Evolutionary conservation across 1,284 basidiomycete species (phyloP).

Genomic region (Papiliotrema flavescens): DNA sequence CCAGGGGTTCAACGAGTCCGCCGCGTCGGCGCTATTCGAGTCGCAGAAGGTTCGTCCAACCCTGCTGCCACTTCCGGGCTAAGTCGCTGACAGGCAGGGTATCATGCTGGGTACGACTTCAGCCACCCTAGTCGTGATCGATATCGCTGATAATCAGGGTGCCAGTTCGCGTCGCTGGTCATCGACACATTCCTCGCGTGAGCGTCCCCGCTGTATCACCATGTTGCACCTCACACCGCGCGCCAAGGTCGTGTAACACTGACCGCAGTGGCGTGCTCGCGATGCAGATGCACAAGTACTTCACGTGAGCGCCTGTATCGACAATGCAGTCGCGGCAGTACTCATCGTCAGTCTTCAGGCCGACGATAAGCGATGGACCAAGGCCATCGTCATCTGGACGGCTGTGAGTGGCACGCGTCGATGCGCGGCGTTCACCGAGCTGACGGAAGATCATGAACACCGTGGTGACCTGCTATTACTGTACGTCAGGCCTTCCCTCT

Average conservation of each 20-base stretch:
- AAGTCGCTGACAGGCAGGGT: neutral
- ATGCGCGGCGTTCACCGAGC: neutral
- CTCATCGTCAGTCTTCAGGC: conserved; percentile 14
- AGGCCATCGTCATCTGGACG: conserved; percentile 14
- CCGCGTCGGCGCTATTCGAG: conserved; percentile 8
- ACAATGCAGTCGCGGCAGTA: neutral
- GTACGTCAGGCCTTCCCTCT: neutral
- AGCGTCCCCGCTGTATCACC: conserved; percentile 4
- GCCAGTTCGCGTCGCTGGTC: conserved; percentile 20
- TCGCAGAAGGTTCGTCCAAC: conserved; percentile 11
- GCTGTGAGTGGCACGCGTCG: neutral
- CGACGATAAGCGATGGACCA: conserved; percentile 24
- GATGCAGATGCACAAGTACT: conserved; percentile 20
- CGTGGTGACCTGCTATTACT: conserved; percentile 21
- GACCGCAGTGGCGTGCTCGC: conserved; percentile 16
- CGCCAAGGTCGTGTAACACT: no score
- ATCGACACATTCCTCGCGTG: conserved; percentile 22
- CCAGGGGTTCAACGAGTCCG: conserved; percentile 11
- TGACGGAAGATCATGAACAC: conserved; percentile 11
- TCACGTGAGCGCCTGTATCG: conserved; percentile 3
- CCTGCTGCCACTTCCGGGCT: neutral
- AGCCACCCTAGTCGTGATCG: no score
- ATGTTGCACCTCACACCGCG: no score
- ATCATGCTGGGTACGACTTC: conserved; percentile 6
- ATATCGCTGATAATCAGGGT: conserved; percentile 6